These are phyloP conservation scores for Gynostemma pentaphyllum DNA, from an alignment of 306 rosid species.

Conservation along the genomic window DNA sequence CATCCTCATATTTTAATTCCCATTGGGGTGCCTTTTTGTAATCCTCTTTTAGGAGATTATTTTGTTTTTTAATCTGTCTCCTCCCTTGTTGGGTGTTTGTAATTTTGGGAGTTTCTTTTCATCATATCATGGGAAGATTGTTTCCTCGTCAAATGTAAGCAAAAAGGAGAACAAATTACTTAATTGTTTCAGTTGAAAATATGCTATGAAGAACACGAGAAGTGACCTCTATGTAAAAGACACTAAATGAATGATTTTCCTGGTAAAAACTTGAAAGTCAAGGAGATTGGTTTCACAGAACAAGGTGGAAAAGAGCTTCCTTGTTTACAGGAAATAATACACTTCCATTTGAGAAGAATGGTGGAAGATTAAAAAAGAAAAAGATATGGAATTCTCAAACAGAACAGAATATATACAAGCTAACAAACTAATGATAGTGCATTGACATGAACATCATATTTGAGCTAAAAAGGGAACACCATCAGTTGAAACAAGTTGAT, in stretches of 20 bases:
- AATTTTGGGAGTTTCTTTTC: too few species aligned
- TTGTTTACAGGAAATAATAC: not conserved
- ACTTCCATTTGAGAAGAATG: not conserved
- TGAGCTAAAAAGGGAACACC: not conserved
- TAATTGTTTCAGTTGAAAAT: not conserved
- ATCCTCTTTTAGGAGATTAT: too few species aligned
- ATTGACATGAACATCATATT: not conserved
- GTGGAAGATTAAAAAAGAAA: not conserved
- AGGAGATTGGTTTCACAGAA: not conserved
- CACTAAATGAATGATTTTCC: not conserved
- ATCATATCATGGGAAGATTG: too few species aligned
- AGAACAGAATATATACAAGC: not conserved
- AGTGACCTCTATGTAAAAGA: not conserved
- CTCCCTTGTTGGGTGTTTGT: too few species aligned
- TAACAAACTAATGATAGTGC: not conserved
- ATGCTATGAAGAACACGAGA: not conserved
- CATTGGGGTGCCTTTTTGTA: too few species aligned
- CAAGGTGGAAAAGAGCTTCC: not conserved
- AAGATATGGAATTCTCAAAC: not conserved
- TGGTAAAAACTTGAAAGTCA: not conserved
- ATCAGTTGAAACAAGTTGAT: slow-evolving; percentile 7
- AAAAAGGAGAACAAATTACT: not conserved
- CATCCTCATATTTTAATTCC: too few species aligned
- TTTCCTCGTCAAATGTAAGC: too few species aligned
- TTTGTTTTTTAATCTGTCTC: too few species aligned